Conservation (phyloP, 768 basidiomycete genomes). For the Mycena belliarum region DNA sequence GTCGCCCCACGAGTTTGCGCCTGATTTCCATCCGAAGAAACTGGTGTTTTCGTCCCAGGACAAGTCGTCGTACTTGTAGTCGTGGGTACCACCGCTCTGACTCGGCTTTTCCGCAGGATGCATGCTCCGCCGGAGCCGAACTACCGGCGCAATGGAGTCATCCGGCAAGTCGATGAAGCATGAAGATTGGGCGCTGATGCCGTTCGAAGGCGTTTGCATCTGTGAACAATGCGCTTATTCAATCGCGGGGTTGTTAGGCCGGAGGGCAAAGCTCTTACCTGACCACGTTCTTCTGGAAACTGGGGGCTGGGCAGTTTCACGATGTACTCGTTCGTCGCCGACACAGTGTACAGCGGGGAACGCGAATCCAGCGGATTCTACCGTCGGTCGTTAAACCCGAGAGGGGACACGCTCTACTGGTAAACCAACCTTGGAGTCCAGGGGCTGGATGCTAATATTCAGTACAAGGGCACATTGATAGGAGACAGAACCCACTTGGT, state of each 20-base stretch:
- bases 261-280: too few relatives aligned
- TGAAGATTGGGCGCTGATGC: not conserved
- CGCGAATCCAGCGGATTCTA: not conserved
- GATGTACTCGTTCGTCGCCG: not conserved
- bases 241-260: too few relatives aligned
- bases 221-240: too few relatives aligned
- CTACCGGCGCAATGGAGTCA: conserved; percentile 3
- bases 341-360: not conserved
- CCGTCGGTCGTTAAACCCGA: not conserved
- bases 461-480: not conserved
- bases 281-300: not conserved
- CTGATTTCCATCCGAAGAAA: not conserved
- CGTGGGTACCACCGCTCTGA: conserved; percentile 1
- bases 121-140: conserved; percentile 11
- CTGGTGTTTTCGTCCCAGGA: not conserved
- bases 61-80: not conserved
- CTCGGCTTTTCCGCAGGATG: conserved; percentile 4
- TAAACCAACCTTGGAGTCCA: not conserved
- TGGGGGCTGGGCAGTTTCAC: conserved; percentile 4
- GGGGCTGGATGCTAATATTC: not conserved
- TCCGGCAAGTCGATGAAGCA: not conserved
- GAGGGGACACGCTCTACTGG: not conserved
- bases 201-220: not conserved
- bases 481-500: not conserved
- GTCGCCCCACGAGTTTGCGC: not conserved